These are phyloP conservation scores for Ustilago sp. DNA, from an alignment of 1,284 basidiomycete species.

Conservation along the genomic window DNA sequence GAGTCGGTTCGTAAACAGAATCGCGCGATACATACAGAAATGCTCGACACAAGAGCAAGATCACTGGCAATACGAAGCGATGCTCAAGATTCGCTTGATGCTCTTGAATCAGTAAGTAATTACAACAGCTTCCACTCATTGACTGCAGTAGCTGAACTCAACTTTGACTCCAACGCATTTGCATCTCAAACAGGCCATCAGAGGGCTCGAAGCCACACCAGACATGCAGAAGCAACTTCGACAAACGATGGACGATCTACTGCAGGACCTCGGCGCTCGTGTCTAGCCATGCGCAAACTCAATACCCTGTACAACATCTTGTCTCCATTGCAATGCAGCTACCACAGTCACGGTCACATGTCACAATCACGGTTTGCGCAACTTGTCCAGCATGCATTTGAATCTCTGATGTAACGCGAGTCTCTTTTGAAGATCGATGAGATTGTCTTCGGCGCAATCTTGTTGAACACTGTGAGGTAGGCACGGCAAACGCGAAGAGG, in stretches of 20 bases:
- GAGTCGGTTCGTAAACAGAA: constrained; percentile 34
- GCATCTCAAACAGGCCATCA: constrained; percentile 36
- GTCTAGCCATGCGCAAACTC: constrained; percentile 13
- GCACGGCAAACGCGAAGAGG: constrained; percentile 17
- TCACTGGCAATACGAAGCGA: constrained; percentile 23
- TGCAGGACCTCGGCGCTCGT: constrained; percentile 51
- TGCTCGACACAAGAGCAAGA: constrained; percentile 12
- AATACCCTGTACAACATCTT: constrained; percentile 5
- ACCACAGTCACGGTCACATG: not conserved
- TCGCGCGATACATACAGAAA: constrained; percentile 10
- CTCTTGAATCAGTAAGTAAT: constrained; percentile 43
- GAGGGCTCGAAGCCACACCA: constrained; percentile 44
- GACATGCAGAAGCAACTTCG: constrained; percentile 49
- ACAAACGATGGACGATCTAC: constrained; percentile 49
- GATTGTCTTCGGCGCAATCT: not conserved
- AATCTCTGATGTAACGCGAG: not conserved
- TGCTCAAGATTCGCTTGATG: constrained; percentile 31
- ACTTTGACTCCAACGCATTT: not conserved
- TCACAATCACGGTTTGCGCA: not conserved
- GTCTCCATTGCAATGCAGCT: not conserved
- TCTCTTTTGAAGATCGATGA: not conserved
- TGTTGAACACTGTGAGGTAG: not conserved
- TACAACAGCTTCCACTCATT: not conserved
- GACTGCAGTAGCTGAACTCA: not conserved
- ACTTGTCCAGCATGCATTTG: not conserved